Evolutionary conservation across 805 yeast species (phyloP).

Genomic region (Brettanomyces sp.): DNA sequence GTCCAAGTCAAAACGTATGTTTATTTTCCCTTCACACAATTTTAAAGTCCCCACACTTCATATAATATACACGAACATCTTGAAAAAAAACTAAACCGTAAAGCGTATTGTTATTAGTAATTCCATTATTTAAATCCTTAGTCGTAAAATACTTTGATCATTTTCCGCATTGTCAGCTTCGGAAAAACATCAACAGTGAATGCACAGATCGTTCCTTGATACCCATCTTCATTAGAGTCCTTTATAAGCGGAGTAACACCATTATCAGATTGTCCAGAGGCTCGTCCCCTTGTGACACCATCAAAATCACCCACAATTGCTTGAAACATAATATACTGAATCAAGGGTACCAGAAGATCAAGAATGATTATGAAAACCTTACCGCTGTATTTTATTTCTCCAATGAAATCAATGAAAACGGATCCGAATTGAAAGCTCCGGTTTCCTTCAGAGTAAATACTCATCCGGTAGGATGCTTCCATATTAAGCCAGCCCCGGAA

Average conservation of each 20-base stretch:
- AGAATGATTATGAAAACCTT: constrained; percentile 8
- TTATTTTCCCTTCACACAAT: no score
- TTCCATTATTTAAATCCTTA: no score
- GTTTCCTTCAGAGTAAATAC: neutral
- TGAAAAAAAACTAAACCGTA: no score
- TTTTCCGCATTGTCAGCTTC: neutral
- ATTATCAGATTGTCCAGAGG: neutral
- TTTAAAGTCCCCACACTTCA: no score
- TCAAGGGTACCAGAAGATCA: constrained; percentile 12
- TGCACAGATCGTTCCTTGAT: constrained; percentile 5
- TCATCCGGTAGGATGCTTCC: neutral
- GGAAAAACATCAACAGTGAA: constrained; percentile 6
- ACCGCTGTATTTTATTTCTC: constrained; percentile 12
- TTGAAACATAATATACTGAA: constrained; percentile 12
- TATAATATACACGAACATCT: no score
- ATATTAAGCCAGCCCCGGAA: neutral
- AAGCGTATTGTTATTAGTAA: no score
- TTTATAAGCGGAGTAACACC: neutral
- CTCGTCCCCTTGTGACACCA: neutral
- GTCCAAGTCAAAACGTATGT: no score
- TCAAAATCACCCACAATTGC: constrained; percentile 6
- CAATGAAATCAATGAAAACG: constrained; percentile 19
- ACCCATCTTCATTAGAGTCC: constrained; percentile 5
- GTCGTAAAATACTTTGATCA: neutral
- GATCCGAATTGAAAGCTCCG: constrained; percentile 12